Evolutionary conservation across 805 yeast genomes (phyloP), one percentile per base, ranked within the genome.

Genomic region (Blastobotrys muscicola): DNA sequence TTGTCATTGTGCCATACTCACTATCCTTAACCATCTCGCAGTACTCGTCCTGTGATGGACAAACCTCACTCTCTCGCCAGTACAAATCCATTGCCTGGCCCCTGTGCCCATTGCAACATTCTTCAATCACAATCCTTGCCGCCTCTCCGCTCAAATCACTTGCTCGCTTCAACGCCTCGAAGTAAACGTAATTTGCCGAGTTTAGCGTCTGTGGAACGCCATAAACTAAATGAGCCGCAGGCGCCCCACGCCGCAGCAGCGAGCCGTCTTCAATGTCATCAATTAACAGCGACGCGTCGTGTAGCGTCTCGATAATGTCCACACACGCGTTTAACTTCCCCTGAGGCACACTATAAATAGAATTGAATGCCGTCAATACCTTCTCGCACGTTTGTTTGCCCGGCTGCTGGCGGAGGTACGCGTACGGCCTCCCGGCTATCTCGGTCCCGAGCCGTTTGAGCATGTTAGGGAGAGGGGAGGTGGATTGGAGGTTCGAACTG

Each of bases 261-360:
- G 94, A 80, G 33, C 61, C 66, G 58, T 86, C 96, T 56, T 86
- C 96, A 29, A 86, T 80, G 55, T 86, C 96, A 59, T 86, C 96
- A 33, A 87, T 75, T 35, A 81, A 61, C 43, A 81, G 59, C 9
- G 85, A 77, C 0, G 85, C 74, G 4, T 73, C 69, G 57, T 82
- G 89, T 29, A 82, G 57, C 16, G 71, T 69, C 47, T 74, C 75
- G 9, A 80, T 68, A 20, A 77, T 60, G 8, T 60, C 56, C 15
- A 70, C 66, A 10, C 81, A 64, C 26, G 56, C 56, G 0, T 45
- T 50, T 3, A 79, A 51, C 14, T 61, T 55, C 1, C 47, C 54
- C 1, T 46, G 50, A 0, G 75, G 70, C 1, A 77, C 65, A 7
- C 63, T 41, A 33, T 75, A 65, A 29, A 76, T 62, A 12, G 59